Evolutionary conservation across 495 filamentous ascomycete species (phyloP), one percentile per base, ranked within the genome.

Genomic region (Daldinia grandis): DNA sequence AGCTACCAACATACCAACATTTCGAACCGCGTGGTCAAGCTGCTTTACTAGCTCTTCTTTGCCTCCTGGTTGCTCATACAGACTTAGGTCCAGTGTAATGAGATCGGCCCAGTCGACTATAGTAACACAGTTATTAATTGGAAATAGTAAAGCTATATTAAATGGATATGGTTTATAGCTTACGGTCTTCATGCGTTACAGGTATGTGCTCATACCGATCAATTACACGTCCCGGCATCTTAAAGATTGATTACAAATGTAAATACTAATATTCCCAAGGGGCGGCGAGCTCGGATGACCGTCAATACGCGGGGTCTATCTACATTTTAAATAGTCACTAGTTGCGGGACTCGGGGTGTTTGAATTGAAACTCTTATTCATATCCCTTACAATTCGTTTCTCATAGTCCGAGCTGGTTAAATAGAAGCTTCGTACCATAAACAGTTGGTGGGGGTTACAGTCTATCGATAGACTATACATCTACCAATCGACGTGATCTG

Each of bases 31-130:
- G 71, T 89, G 83, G n/a, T 86, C 81, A 2, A 89, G 79, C 66
- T 86, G 84, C 49, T 83, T 81, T 0, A 86, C 86, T 5, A 89
- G 76, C 42, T 81, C 68, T 65, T 87, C 76, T 71, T 87, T 87
- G 4, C 85, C 86, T 21, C 84, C 85, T 0, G 83, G 82, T 44
- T 83, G 72, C 28, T 85, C 81, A 61, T 83, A 87, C 6, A 76
- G 77, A 35, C 78, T 78, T 0, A 89, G 77, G 64, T 89, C 86
- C 12, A 89, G 78, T 9, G 83, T 87, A 25, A 86, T 75, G 5
- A 89, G 81, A 19, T 89, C 86, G 19, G 86, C 85, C 85, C 85
- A 88, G 47, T 81, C 78, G 42, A 87, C 79, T 84, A 55, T 31
- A 56, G 17, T 69, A 64, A 72, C 71, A 24, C 44, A 28, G 21